phyloP scores from a whole-genome alignment of 1,284 basidiomycete species.

The Salmacisia buchloeana region DNA sequence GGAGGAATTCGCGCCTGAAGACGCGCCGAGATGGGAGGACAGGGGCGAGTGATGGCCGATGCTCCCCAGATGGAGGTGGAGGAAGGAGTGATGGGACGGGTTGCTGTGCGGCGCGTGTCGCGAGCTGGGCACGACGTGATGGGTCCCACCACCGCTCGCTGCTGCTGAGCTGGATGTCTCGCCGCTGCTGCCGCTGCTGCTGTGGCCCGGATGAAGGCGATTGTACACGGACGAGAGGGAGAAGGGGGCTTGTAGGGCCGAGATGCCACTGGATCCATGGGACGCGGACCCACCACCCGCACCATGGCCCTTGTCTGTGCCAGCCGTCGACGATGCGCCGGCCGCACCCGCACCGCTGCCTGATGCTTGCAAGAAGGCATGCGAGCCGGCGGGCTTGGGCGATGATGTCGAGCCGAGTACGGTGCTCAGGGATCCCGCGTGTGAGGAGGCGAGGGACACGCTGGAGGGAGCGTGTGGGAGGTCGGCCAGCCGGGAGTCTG shows the following conservation, averaged over 20 bases:
- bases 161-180: no score
- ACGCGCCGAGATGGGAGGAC: neutral
- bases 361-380: neutral
- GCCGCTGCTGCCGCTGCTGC: no score
- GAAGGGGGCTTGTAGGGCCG: neutral
- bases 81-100: neutral
- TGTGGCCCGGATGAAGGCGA: neutral
- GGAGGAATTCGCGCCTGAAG: no score
- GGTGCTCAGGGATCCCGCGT: constrained; percentile 15
- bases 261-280: no score
- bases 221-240: neutral
- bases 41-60: neutral
- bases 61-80: neutral
- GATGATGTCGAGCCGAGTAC: neutral
- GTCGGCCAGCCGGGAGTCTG: neutral
- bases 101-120: neutral
- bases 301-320: neutral
- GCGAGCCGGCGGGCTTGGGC: neutral
- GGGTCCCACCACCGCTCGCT: no score
- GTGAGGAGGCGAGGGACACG: constrained; percentile 23
- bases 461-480: constrained; percentile 7
- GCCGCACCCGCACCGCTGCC: neutral
- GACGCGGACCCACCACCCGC: no score
- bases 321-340: neutral
- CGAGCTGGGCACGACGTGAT: no score